Conservation (phyloP, 164 flowering plant species). For the Tinospora cordifolia region DNA sequence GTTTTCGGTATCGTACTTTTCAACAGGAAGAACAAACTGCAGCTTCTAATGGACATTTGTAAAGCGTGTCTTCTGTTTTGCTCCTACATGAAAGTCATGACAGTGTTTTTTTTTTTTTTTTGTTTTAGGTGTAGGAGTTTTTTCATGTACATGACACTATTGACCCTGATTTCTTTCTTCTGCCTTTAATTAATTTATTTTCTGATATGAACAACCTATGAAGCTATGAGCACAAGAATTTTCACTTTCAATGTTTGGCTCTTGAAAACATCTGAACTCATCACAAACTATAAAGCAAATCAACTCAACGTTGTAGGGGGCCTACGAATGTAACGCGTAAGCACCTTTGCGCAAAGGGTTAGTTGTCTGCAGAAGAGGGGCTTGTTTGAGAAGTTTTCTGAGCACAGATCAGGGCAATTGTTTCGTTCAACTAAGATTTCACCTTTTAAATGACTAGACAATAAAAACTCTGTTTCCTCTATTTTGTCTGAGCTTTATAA, state of each 20-base stretch:
- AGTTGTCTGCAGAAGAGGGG: no score
- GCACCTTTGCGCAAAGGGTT: no score
- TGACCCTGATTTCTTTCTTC: constrained; percentile 3
- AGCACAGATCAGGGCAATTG: no score
- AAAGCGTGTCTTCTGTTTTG: neutral
- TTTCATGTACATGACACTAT: constrained; percentile 17
- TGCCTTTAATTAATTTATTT: constrained; percentile 5
- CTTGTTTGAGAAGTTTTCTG: no score
- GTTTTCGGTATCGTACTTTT: neutral
- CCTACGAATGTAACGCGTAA: no score
- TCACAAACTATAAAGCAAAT: neutral
- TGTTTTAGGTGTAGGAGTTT: neutral
- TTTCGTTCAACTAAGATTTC: neutral
- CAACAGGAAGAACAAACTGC: neutral
- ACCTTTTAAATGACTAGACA: neutral
- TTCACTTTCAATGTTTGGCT: neutral
- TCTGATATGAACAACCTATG: neutral
- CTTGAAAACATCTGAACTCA: neutral
- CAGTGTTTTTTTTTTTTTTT: neutral
- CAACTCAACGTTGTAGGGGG: neutral
- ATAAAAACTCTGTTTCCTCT: neutral
- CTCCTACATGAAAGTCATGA: neutral
- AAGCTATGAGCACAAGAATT: neutral
- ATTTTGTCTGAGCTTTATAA: neutral
- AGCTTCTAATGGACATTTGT: no score